These are phyloP conservation scores for Apophysomyces ossiformis DNA, from an alignment of 371 early-diverging fungal genomes.

Conservation along the genomic window DNA sequence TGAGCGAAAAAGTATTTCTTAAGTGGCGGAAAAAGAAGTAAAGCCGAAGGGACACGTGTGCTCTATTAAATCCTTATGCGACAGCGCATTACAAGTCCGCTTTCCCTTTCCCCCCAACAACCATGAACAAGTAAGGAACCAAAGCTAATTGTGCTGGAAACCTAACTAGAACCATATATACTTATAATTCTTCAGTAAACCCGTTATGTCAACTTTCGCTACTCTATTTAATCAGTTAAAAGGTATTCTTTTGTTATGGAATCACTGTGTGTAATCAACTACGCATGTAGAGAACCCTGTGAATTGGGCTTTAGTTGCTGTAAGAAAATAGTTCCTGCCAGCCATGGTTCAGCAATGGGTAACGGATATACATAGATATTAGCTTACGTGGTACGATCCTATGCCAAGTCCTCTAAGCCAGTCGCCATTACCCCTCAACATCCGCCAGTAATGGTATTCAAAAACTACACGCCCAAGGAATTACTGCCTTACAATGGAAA, in stretches of 20 bases:
- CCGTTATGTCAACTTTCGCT: constrained; percentile 21
- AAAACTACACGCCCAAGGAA: constrained; percentile 74
- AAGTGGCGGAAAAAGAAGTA: too few relatives aligned
- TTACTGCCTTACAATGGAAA: constrained; percentile 66
- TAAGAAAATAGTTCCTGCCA: constrained; percentile 28
- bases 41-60: too few relatives aligned
- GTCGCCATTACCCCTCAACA: constrained; percentile 37
- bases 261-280: background rate
- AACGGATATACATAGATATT: constrained; percentile 31
- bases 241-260: constrained; percentile 17
- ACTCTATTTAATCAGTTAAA: constrained; percentile 29
- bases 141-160: too few relatives aligned
- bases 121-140: too few relatives aligned
- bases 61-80: too few relatives aligned
- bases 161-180: background rate
- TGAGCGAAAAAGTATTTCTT: too few relatives aligned
- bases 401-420: constrained; percentile 34
- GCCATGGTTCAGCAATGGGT: constrained; percentile 17
- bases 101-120: too few relatives aligned
- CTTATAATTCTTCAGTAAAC: constrained; percentile 7
- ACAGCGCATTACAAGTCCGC: too few relatives aligned
- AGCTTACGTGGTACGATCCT: constrained; percentile 38
- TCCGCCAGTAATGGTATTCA: constrained; percentile 62
- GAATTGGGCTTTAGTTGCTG: constrained; percentile 60
- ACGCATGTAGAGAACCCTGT: constrained; percentile 51